phyloP scores from a whole-genome alignment of 139 green algal genomes.

The Chlorella sp. region DNA sequence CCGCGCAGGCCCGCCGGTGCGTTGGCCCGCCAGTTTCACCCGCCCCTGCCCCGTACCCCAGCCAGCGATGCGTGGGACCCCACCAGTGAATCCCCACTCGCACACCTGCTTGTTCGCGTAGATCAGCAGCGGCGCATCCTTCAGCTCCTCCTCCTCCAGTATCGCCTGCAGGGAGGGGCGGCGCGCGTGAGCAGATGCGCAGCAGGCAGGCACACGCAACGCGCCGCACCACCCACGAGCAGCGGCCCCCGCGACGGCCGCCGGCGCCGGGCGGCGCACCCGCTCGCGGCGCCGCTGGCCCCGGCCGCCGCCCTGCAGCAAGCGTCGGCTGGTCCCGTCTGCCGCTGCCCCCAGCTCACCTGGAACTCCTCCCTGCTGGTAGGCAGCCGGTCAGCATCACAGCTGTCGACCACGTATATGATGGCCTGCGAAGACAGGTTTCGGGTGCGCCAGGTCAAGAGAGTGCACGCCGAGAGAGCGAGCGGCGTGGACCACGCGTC shows the following conservation, averaged over 20 bases:
- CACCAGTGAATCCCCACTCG: too few species aligned
- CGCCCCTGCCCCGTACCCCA: too few species aligned
- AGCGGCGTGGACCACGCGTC: too few species aligned
- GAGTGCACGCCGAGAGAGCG: too few species aligned
- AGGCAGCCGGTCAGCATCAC: conserved; percentile 90
- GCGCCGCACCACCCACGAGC: neutral
- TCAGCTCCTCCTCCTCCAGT: conserved; percentile 97
- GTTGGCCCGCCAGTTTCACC: too few species aligned
- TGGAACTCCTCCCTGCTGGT: conserved; percentile 88
- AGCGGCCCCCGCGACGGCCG: neutral
- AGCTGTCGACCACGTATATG: conserved; percentile 99
- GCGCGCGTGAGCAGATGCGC: neutral
- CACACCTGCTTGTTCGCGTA: conserved; percentile 98
- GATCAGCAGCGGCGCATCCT: conserved; percentile 91
- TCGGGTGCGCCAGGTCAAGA: neutral
- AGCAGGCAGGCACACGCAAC: neutral
- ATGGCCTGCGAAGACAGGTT: conserved; percentile 90
- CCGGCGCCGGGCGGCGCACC: too few species aligned
- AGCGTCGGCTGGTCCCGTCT: too few species aligned
- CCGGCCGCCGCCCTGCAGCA: too few species aligned
- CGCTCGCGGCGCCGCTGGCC: too few species aligned
- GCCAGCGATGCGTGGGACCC: too few species aligned
- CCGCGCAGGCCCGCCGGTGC: too few species aligned
- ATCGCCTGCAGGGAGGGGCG: conserved; percentile 73
- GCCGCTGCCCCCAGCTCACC: neutral